Base-by-base conservation (phyloP, 257 asterid species). In the Nicotiana benthamiana region DNA sequence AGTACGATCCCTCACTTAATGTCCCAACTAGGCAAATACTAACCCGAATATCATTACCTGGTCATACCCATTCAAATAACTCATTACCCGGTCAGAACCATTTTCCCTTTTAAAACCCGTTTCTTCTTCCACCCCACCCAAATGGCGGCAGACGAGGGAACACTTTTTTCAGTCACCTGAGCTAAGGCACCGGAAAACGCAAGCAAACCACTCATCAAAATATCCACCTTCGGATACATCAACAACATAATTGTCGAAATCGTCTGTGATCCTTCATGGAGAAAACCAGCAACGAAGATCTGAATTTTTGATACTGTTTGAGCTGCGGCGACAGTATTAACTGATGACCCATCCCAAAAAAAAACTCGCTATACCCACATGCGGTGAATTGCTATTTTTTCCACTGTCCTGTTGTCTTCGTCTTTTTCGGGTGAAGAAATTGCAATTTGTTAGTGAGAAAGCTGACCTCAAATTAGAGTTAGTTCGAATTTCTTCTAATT, bases 141-240 rank as follows among this genome's bases (percentile, higher is more conserved):
- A 95, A 20, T 97, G 93, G 78, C 91, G 93, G 89, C 95, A 93
- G 22, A 92, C 97, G 60, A 93, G 54, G 0, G 98, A 91, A 26
- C 89, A 85, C 22, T 87, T 88, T 80, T 93, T 94, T 61, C 98
- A 48, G 80, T 94, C 97, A 5, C 93, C 94, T 83, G 96, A 84
- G 64, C 93, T 88, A 18, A 93, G 88, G 0, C 84, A 86, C 51
- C 90, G 96, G 86, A 94, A 94, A 32, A 93, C 74, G 57, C 80
- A 84, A 17, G 97, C 92, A 59, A 94, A 82, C 36, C 96, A 89
- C 70, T 94, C 98, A 84, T 94, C 96, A 0, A 48, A 52, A 5
- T 80, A 82, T 20, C 66, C 28, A 46, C 34, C 79, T 77, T 54
- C 67, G 61, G 53, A 67, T 8, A 13, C 22, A 3, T 43, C 85